These are phyloP conservation scores for Closterium sp. DNA, from an alignment of 139 green algal species.

Conservation along the genomic window DNA sequence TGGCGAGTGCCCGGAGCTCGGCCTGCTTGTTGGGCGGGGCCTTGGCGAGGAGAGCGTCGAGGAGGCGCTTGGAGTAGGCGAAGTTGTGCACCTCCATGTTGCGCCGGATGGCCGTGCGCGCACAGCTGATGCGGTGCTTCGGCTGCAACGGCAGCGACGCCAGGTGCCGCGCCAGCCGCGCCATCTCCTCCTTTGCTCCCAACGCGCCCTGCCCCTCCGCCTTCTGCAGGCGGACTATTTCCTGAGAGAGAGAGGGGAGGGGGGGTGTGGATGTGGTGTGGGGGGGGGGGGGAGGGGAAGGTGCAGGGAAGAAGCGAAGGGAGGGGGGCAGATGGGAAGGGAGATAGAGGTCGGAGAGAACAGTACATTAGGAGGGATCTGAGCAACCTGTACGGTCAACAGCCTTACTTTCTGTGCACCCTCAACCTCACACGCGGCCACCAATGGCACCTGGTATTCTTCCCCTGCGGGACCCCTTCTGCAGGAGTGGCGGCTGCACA, in stretches of 20 bases:
- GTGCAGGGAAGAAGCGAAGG: no score
- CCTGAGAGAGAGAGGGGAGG: constrained; percentile 2
- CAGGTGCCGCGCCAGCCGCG: constrained; percentile 36
- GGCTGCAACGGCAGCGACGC: constrained; percentile 33
- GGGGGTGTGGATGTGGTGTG: no score
- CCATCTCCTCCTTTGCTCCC: constrained; percentile 48
- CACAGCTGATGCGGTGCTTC: constrained; percentile 50
- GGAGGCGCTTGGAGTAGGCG: constrained; percentile 23
- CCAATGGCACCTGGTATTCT: no score
- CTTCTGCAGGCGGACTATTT: constrained; percentile 38
- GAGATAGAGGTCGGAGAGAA: not conserved
- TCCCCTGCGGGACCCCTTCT: no score
- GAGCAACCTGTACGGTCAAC: no score
- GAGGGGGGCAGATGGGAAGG: no score
- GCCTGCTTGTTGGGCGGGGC: constrained; percentile 43
- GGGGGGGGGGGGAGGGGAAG: no score
- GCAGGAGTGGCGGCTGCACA: no score
- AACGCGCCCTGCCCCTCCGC: constrained; percentile 28
- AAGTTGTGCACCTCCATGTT: constrained; percentile 55
- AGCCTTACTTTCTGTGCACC: no score
- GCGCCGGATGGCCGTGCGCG: constrained; percentile 43
- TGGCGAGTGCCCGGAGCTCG: constrained; percentile 25
- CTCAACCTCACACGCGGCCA: no score
- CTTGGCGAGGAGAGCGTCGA: constrained; percentile 41
- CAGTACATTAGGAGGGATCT: no score